Conservation (phyloP, 345 rosid genomes). For the Rhodamnia rubescens region DNA sequence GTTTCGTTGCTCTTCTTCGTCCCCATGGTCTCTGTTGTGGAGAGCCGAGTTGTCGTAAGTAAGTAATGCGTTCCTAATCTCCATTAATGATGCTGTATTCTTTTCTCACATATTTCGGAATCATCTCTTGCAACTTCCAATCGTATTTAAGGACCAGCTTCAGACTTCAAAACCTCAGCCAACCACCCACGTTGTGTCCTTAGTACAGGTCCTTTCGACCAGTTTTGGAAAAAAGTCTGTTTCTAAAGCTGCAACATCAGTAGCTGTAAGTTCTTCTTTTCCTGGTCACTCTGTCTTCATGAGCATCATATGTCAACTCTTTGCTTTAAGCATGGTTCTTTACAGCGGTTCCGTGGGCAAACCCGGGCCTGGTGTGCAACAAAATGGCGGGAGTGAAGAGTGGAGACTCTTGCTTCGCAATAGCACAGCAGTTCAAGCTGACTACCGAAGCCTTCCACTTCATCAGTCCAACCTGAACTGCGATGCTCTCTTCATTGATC, state of each 20-base stretch:
- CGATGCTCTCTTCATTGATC: conserved; percentile 1
- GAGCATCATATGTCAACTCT: too few relatives aligned
- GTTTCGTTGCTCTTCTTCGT: not conserved
- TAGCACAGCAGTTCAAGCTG: not conserved
- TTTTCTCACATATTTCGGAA: too few relatives aligned
- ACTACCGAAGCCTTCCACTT: not conserved
- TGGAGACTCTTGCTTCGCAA: not conserved
- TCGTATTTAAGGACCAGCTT: not conserved
- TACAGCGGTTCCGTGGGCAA: not conserved
- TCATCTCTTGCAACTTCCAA: too few relatives aligned
- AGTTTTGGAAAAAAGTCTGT: too few relatives aligned
- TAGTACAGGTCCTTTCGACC: too few relatives aligned
- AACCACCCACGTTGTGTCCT: too few relatives aligned
- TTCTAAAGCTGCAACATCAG: too few relatives aligned
- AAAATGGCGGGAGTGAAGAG: not conserved
- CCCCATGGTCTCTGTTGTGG: not conserved
- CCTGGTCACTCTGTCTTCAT: too few relatives aligned
- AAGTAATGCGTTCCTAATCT: not conserved
- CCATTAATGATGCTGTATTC: too few relatives aligned
- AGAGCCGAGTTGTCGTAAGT: not conserved
- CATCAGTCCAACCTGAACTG: conserved; percentile 3
- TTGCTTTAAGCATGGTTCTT: not conserved
- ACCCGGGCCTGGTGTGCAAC: not conserved
- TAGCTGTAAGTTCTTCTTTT: too few relatives aligned
- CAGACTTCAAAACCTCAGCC: too few relatives aligned